Evolutionary conservation across 2,329 filamentous ascomycete genomes (phyloP).

Genomic region (Knufia petricola): DNA sequence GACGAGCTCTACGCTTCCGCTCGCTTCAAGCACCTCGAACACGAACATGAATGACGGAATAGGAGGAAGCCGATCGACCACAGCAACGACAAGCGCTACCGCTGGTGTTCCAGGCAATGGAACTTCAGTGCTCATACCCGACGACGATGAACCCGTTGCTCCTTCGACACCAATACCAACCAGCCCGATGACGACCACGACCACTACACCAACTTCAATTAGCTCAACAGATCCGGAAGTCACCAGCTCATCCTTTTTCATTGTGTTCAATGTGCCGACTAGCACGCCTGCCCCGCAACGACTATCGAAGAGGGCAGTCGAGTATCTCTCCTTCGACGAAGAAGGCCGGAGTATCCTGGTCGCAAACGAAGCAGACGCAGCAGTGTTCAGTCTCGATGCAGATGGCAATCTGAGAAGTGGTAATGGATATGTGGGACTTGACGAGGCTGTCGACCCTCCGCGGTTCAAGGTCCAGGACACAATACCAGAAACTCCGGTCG

Average conservation of each 20-base stretch:
- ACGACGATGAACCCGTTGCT: neutral
- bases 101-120: slow-evolving; percentile 24
- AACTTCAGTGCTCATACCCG: neutral
- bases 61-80: neutral
- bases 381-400: neutral
- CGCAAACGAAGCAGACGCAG: neutral
- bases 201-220: neutral
- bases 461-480: no score
- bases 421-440: neutral
- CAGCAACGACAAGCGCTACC: slow-evolving; percentile 32
- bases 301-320: neutral
- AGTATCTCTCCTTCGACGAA: neutral
- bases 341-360: neutral
- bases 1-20: neutral
- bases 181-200: neutral
- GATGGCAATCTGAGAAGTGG: neutral
- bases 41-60: neutral
- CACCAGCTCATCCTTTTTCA: neutral
- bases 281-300: neutral
- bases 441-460: neutral
- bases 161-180: slow-evolving; percentile 3
- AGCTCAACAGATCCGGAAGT: neutral
- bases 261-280: neutral
- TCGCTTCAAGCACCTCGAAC: neutral
- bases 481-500: no score